A percentile compares a stretch with the other conserved stretches of the same genome.
Conservation (phyloP, 192 early-diverging fungal genomes). For the Coemansia sp. region DNA sequence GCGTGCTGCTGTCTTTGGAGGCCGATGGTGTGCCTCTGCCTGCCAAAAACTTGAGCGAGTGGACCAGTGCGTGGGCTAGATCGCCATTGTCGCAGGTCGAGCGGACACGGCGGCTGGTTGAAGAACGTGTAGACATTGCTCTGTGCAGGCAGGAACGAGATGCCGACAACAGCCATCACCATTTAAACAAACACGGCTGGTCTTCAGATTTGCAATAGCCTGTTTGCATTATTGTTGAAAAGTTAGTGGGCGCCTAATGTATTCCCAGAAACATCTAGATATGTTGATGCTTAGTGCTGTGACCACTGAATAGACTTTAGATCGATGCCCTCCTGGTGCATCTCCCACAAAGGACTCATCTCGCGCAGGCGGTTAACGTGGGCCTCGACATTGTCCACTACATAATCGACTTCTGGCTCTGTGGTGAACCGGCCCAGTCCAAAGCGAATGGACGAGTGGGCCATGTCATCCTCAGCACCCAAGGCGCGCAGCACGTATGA, state of each 20-base stretch:
- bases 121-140: not conserved
- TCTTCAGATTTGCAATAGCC: not conserved
- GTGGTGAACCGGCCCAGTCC: slow-evolving; percentile 97
- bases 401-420: slow-evolving; percentile 89
- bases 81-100: slow-evolving; percentile 5
- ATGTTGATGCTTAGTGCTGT: slow-evolving; percentile 59
- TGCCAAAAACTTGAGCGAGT: slow-evolving; percentile 16
- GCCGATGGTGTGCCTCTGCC: slow-evolving; percentile 6
- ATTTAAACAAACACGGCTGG: not conserved
- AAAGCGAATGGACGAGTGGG: slow-evolving; percentile 91
- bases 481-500: slow-evolving; percentile 93
- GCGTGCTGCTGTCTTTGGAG: slow-evolving; percentile 15
- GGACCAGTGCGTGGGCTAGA: slow-evolving; percentile 32
- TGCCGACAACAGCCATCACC: not conserved
- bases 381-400: slow-evolving; percentile 68
- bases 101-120: not conserved
- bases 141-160: not conserved
- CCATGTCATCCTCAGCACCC: slow-evolving; percentile 96
- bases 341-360: slow-evolving; percentile 98
- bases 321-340: slow-evolving; percentile 92
- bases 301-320: slow-evolving; percentile 88
- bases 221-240: no score
- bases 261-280: not conserved
- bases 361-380: slow-evolving; percentile 87
- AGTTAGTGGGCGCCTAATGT: not conserved